A percentile compares a stretch with the other conserved stretches of the same genome.
phyloP scores from a whole-genome alignment of 148 eudicot species.

The Vaccinium vitisidaea region DNA sequence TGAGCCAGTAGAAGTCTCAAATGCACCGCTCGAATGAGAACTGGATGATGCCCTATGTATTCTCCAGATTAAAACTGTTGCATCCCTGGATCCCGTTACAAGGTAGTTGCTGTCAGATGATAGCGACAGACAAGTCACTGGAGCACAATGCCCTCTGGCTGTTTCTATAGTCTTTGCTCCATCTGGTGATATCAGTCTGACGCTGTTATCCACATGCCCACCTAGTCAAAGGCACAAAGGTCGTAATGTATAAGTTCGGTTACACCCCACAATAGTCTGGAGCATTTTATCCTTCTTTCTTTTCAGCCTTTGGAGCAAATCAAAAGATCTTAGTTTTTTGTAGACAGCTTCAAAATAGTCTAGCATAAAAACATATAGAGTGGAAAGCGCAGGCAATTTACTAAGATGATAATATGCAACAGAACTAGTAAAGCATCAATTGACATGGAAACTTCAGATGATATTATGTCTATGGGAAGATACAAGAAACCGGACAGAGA shows the following conservation, averaged over 20 bases:
- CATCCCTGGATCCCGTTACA: slow-evolving; percentile 86
- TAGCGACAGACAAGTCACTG: slow-evolving; percentile 88
- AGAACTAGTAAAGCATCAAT: slow-evolving; percentile 10
- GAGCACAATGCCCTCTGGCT: slow-evolving; percentile 92
- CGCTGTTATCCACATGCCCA: slow-evolving; percentile 91
- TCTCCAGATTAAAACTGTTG: slow-evolving; percentile 85
- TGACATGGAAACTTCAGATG: not conserved
- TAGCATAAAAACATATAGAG: not conserved
- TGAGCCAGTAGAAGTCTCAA: slow-evolving; percentile 52
- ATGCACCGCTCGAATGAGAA: slow-evolving; percentile 38
- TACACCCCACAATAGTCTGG: not conserved
- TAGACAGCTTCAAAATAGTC: not conserved
- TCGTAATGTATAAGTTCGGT: not conserved
- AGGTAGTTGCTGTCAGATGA: slow-evolving; percentile 83
- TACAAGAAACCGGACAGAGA: not conserved
- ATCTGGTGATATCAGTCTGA: slow-evolving; percentile 79
- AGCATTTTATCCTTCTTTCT: too few species aligned
- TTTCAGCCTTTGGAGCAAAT: not conserved
- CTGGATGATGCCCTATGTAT: slow-evolving; percentile 48
- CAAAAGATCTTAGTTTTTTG: not conserved
- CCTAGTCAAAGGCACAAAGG: slow-evolving; percentile 41
- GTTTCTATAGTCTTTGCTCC: slow-evolving; percentile 87
- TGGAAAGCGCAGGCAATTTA: not conserved
- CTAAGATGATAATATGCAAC: not conserved
- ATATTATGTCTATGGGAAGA: not conserved